Conservation (phyloP, 352 stramenopile genomes). For the Pythium diclinum region DNA sequence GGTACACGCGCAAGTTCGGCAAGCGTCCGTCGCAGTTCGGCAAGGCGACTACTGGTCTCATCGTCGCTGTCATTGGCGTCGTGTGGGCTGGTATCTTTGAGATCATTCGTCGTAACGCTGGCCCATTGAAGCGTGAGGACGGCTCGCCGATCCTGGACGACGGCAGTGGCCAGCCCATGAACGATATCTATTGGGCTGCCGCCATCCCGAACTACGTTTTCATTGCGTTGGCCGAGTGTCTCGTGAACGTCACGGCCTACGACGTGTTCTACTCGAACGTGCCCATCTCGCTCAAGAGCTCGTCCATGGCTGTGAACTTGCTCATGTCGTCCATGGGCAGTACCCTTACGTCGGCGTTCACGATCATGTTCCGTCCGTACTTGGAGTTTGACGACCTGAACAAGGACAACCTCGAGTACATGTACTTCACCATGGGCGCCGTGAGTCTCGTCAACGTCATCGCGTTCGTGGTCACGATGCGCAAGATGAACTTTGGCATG, state of each 20-base stretch:
- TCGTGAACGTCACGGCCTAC: constrained; percentile 66
- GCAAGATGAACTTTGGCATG: constrained; percentile 62
- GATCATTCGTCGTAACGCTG: constrained; percentile 49
- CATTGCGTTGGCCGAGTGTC: constrained; percentile 47
- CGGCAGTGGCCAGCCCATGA: constrained; percentile 48
- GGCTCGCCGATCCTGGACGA: constrained; percentile 38
- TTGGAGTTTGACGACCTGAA: constrained; percentile 52
- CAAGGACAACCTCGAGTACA: constrained; percentile 63
- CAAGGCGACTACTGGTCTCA: constrained; percentile 33
- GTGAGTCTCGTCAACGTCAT: constrained; percentile 54
- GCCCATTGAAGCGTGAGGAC: constrained; percentile 32
- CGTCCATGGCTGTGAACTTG: constrained; percentile 51
- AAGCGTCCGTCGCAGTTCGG: constrained; percentile 36
- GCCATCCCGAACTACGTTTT: constrained; percentile 60
- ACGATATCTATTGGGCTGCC: constrained; percentile 49
- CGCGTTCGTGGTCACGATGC: constrained; percentile 46
- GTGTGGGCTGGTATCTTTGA: constrained; percentile 52
- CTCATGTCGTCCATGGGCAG: constrained; percentile 57
- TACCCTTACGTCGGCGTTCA: constrained; percentile 58
- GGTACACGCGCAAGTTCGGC: constrained; percentile 27
- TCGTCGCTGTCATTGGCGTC: constrained; percentile 34
- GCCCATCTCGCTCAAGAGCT: constrained; percentile 52
- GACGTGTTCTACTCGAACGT: constrained; percentile 62
- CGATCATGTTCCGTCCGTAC: constrained; percentile 61
- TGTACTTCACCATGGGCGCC: constrained; percentile 58